Evolutionary conservation across 306 rosid genomes (phyloP), one percentile per base, ranked within the genome.

Genomic region (Datisca glomerata): DNA sequence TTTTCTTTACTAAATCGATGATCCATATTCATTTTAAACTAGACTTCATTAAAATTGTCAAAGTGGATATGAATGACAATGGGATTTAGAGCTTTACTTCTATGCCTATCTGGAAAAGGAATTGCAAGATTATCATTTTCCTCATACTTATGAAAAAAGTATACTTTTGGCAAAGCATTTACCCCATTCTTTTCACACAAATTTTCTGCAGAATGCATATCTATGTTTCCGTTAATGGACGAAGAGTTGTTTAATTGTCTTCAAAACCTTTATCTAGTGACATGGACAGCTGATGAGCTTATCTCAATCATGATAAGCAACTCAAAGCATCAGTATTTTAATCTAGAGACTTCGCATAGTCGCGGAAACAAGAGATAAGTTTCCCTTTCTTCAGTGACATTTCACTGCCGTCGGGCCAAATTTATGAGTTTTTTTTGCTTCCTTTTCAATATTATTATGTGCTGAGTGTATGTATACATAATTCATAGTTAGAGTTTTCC

Each of bases 261-360:
- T 13, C 49, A 48, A 59, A 74, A 81, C 51, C 84, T 86, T 47
- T 79, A 83, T 17, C 73, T 75, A 2, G 77, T 81, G 59, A 86
- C 94, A 16, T 81, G 94, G 96, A 81, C 96, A 18, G 94, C 96
- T 8, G 49, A 54, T 16, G 82, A 81, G 43, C 84, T 81, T 28
- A 34, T 72, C 43, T 61, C 75, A 34, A 69, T 72, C 7, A 42
- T 72, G 49, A 48, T 65, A 38, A 42, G 59, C 18, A 32, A 41
- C 2, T 51, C 38, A n/a, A 28, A n/a, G 1, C 12, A 57, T 33
- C 38, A 9, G 23, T 7, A 24, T 23, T 17, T 21, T 2, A 15
- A 50, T 12, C 44, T 3, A 24, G 44, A 35, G 44, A 23, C 10
- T 9, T 21, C 21, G 22, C 4, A 48, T 41, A n/a, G 11, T 21